Evolutionary conservation across 331 rosid species (phyloP).

Genomic region (Prunus yedoensis): DNA sequence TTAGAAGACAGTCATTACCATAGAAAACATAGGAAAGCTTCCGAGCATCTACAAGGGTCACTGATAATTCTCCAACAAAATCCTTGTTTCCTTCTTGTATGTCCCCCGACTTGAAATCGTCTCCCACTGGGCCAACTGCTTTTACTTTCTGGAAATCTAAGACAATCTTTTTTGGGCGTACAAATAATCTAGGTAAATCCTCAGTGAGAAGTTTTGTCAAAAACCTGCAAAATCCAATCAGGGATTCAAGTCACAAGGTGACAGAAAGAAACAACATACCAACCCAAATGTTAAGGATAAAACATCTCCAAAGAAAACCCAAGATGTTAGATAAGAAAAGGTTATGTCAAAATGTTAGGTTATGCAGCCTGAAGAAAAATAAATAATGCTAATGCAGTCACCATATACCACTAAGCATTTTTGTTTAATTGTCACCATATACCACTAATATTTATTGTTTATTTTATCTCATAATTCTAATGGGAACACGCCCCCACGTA

Average conservation of each 20-base stretch:
- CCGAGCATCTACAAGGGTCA: constrained; percentile 92
- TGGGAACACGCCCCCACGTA: no score
- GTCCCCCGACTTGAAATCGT: constrained; percentile 72
- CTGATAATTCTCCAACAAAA: constrained; percentile 92
- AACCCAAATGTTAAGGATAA: neutral
- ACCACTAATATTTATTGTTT: no score
- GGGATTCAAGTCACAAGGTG: constrained; percentile 15
- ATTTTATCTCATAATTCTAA: no score
- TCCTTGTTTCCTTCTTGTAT: constrained; percentile 89
- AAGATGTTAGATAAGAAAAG: no score
- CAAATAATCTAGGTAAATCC: constrained; percentile 91
- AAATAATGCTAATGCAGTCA: no score
- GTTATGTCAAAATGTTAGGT: no score
- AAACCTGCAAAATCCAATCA: constrained; percentile 57
- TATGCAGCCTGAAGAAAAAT: no score
- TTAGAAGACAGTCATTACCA: constrained; percentile 51
- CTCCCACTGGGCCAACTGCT: constrained; percentile 84
- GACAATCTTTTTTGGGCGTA: constrained; percentile 97
- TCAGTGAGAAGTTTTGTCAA: constrained; percentile 90
- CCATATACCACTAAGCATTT: no score
- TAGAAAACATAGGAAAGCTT: constrained; percentile 80
- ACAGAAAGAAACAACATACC: neutral
- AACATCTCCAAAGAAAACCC: neutral
- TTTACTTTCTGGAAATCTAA: constrained; percentile 90
- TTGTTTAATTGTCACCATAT: no score